A percentile compares a stretch with the other conserved stretches of the same genome.
These are phyloP conservation scores for Kwoniella dendrophila DNA, from an alignment of 768 basidiomycete species.

Conservation along the genomic window DNA sequence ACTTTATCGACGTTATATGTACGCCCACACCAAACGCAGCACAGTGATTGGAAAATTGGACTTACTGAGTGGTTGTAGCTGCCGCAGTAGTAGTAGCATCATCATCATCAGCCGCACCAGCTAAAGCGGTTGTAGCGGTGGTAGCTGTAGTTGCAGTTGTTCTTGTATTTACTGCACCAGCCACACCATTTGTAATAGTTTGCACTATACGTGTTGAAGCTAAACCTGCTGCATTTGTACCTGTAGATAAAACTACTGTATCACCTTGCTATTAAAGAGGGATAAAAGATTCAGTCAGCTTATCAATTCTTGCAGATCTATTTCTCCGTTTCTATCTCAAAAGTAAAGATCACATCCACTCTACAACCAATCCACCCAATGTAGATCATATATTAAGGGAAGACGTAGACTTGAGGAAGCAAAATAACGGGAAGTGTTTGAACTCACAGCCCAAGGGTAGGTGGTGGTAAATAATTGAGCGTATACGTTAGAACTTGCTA, in stretches of 20 bases:
- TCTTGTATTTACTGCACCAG: constrained; percentile 11
- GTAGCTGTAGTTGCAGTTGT: constrained; percentile 12
- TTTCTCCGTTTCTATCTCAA: too few species aligned
- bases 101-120: constrained; percentile 9
- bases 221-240: constrained; percentile 36
- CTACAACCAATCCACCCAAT: too few species aligned
- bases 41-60: not conserved
- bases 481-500: not conserved
- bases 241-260: constrained; percentile 40
- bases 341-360: too few species aligned
- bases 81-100: constrained; percentile 21
- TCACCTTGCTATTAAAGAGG: constrained; percentile 36
- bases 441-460: constrained; percentile 37
- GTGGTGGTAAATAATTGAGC: constrained; percentile 29
- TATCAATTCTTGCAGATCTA: not conserved
- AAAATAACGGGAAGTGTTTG: not conserved
- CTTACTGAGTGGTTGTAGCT: constrained; percentile 23
- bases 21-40: not conserved
- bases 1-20: not conserved
- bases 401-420: not conserved
- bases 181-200: constrained; percentile 16
- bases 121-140: constrained; percentile 10
- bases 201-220: constrained; percentile 29
- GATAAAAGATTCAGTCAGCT: not conserved
- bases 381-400: not conserved